These are phyloP conservation scores for Ogataea paraovalis DNA, from an alignment of 805 yeast species.

Conservation along the genomic window DNA sequence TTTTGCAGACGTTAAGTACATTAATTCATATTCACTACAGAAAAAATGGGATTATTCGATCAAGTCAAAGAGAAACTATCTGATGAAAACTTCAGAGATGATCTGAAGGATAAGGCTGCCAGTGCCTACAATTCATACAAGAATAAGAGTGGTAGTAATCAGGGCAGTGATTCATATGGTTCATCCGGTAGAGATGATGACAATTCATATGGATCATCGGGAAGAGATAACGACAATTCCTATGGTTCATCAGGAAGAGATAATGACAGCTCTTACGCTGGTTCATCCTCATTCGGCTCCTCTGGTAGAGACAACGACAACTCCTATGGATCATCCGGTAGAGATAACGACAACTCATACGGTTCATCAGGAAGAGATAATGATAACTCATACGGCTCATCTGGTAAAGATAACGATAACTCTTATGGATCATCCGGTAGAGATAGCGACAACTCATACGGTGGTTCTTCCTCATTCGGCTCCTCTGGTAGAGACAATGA, in stretches of 20 bases:
- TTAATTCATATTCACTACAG: not conserved
- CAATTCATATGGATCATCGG: slow-evolving; percentile 19
- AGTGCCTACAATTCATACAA: slow-evolving; percentile 27
- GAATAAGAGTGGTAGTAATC: slow-evolving; percentile 11
- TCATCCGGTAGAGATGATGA: slow-evolving; percentile 21
- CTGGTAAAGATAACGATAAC: slow-evolving; percentile 23
- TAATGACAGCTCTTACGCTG: slow-evolving; percentile 23
- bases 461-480: slow-evolving; percentile 31
- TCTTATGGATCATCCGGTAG: slow-evolving; percentile 30
- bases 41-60: slow-evolving; percentile 38
- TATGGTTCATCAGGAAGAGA: slow-evolving; percentile 21
- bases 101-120: slow-evolving; percentile 22
- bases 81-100: slow-evolving; percentile 22
- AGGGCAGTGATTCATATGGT: slow-evolving; percentile 17
- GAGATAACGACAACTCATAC: slow-evolving; percentile 17
- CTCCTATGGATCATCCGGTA: slow-evolving; percentile 26
- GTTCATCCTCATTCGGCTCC: slow-evolving; percentile 16
- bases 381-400: slow-evolving; percentile 32
- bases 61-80: slow-evolving; percentile 35
- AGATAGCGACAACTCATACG: slow-evolving; percentile 17
- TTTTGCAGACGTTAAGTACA: no score
- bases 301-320: slow-evolving; percentile 16
- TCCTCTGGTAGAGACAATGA: slow-evolving; percentile 3
- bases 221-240: slow-evolving; percentile 19
- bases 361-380: slow-evolving; percentile 28